Evolutionary conservation across 2,329 filamentous ascomycete species (phyloP).

Genomic region (Scytalidium sp.): DNA sequence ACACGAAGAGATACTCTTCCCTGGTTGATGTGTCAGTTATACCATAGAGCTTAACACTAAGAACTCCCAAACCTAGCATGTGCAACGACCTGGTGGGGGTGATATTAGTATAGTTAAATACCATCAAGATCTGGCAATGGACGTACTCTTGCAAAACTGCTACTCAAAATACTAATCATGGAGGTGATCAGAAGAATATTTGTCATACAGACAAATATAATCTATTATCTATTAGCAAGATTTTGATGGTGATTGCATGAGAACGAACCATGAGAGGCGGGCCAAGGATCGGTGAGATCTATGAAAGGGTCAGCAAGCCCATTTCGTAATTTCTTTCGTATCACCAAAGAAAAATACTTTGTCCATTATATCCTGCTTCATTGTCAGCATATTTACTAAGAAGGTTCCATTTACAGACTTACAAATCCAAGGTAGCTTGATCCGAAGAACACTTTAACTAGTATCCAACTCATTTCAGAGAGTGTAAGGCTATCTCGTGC

Average conservation of each 20-base stretch:
- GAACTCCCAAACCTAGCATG: constrained; percentile 40
- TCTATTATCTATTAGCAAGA: constrained; percentile 6
- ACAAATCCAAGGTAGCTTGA: constrained; percentile 72
- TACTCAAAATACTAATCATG: constrained; percentile 74
- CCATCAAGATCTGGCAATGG: not conserved
- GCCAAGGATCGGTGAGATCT: constrained; percentile 19
- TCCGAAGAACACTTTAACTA: constrained; percentile 80
- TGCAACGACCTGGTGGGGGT: constrained; percentile 43
- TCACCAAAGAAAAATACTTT: constrained; percentile 37
- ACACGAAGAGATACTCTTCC: constrained; percentile 80
- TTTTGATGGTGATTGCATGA: constrained; percentile 6
- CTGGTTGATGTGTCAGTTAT: constrained; percentile 14
- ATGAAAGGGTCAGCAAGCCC: constrained; percentile 1
- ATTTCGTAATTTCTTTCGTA: constrained; percentile 40
- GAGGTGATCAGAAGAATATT: constrained; percentile 78
- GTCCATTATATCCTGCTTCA: constrained; percentile 51
- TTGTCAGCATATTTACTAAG: not conserved
- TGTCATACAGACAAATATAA: constrained; percentile 72
- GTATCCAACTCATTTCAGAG: constrained; percentile 68
- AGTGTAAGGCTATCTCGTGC: constrained; percentile 68
- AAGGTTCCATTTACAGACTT: constrained; percentile 26
- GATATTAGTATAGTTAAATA: not conserved
- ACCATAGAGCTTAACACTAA: not conserved
- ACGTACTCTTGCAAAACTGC: constrained; percentile 52
- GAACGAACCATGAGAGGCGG: constrained; percentile 39